Conservation (phyloP, 2,329 filamentous ascomycete genomes). For the Hypomyces rosellus region DNA sequence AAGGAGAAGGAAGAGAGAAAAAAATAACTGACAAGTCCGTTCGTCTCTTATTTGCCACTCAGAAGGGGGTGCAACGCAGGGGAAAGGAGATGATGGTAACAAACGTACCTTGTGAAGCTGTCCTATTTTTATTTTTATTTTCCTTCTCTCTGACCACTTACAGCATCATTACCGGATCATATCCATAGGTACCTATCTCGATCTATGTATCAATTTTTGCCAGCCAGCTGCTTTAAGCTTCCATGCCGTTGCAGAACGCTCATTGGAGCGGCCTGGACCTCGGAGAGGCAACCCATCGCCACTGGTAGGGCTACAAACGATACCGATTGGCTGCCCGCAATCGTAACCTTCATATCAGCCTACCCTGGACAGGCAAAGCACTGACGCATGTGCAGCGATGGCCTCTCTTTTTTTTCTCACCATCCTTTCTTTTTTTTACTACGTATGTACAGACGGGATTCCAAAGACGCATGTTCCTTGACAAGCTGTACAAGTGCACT, state of each 20-base stretch:
- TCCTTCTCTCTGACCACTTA: no score
- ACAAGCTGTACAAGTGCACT: background rate
- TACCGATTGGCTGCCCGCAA: conserved; percentile 6
- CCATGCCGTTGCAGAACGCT: background rate
- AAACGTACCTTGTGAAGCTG: no score
- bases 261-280: background rate
- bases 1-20: background rate
- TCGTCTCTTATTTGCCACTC: no score
- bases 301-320: conserved; percentile 5
- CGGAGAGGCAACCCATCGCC: background rate
- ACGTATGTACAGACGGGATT: no score
- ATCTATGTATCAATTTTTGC: no score
- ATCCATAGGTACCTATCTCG: background rate
- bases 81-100: background rate
- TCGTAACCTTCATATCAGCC: background rate
- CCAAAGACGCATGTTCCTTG: background rate
- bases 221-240: no score
- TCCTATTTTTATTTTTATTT: no score
- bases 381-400: no score
- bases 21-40: background rate
- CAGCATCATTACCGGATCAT: no score
- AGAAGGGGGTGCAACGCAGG: background rate
- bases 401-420: no score
- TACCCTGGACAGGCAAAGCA: background rate
- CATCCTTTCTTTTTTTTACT: no score